Evolutionary conservation across 352 stramenopile genomes (phyloP).

Genomic region (Pythium coloratum): DNA sequence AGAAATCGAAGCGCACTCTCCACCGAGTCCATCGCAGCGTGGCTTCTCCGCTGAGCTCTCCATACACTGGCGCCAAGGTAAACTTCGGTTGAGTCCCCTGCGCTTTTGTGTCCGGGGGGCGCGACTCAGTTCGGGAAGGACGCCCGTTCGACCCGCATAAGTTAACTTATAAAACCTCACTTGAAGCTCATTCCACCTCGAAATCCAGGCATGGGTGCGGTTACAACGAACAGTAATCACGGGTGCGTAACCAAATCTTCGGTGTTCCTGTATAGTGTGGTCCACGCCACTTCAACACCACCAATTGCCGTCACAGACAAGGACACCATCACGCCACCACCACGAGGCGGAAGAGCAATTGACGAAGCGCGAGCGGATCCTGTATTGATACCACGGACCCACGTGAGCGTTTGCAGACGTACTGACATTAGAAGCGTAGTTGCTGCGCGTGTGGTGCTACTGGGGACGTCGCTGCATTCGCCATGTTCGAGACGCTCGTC

Average conservation of each 20-base stretch:
- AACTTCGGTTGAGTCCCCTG: background rate
- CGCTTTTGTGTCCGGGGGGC: background rate
- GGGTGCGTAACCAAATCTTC: background rate
- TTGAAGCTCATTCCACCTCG: conserved; percentile 27
- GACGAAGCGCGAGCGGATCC: background rate
- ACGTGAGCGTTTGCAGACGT: background rate
- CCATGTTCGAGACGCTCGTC: conserved; percentile 89
- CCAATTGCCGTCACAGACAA: conserved; percentile 2
- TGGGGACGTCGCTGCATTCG: background rate
- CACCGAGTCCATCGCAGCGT: conserved; percentile 75
- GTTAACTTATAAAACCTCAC: conserved; percentile 30
- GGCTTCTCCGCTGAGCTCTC: conserved; percentile 1
- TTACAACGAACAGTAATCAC: background rate
- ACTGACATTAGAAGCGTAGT: background rate
- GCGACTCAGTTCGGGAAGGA: conserved; percentile 3
- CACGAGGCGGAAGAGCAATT: conserved; percentile 3
- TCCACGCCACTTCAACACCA: conserved; percentile 20
- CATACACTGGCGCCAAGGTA: conserved; percentile 8
- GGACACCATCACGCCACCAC: background rate
- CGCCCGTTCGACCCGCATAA: conserved; percentile 5
- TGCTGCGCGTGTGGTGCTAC: background rate
- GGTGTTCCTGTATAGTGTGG: conserved; percentile 8
- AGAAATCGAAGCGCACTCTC: conserved; percentile 84
- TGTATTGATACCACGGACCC: background rate
- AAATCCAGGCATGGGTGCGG: background rate